Evolutionary conservation across 2,329 filamentous ascomycete species (phyloP).

Genomic region (Diaporthe helianthi): DNA sequence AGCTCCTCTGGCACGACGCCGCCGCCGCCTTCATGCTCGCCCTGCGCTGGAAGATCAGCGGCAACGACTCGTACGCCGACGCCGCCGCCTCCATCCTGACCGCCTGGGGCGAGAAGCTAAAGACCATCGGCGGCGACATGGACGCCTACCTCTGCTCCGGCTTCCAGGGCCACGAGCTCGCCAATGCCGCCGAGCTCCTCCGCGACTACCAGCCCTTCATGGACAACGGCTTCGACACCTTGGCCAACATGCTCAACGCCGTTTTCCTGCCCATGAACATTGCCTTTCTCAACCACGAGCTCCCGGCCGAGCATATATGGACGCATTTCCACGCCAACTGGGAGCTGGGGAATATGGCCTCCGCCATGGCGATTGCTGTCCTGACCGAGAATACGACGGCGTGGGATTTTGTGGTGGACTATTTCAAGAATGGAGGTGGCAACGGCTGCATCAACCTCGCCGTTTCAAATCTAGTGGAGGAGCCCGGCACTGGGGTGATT

Average conservation of each 20-base stretch:
- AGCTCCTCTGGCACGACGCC: conserved; percentile 25
- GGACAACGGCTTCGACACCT: conserved; percentile 39
- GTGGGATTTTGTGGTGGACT: conserved; percentile 47
- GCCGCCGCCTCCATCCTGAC: conserved; percentile 47
- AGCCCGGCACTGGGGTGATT: conserved; percentile 41
- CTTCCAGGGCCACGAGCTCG: conserved; percentile 54
- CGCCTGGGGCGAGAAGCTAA: conserved; percentile 47
- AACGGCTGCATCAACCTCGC: conserved; percentile 47
- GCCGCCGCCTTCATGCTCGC: conserved; percentile 37
- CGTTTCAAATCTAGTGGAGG: conserved; percentile 43
- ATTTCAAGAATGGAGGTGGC: conserved; percentile 48
- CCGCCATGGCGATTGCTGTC: conserved; percentile 49
- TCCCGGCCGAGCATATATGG: conserved; percentile 37
- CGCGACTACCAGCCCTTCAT: conserved; percentile 43
- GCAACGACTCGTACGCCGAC: conserved; percentile 46
- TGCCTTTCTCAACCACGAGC: conserved; percentile 48
- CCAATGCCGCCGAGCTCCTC: conserved; percentile 54
- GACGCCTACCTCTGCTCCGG: conserved; percentile 51
- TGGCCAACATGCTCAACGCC: conserved; percentile 43
- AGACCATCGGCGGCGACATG: conserved; percentile 42
- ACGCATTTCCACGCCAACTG: conserved; percentile 53
- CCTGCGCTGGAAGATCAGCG: conserved; percentile 50
- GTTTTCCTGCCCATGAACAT: conserved; percentile 49
- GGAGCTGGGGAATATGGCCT: conserved; percentile 53
- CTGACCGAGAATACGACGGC: conserved; percentile 51